Conservation (phyloP, 306 rosid species). For the Styphnolobium japonicum region DNA sequence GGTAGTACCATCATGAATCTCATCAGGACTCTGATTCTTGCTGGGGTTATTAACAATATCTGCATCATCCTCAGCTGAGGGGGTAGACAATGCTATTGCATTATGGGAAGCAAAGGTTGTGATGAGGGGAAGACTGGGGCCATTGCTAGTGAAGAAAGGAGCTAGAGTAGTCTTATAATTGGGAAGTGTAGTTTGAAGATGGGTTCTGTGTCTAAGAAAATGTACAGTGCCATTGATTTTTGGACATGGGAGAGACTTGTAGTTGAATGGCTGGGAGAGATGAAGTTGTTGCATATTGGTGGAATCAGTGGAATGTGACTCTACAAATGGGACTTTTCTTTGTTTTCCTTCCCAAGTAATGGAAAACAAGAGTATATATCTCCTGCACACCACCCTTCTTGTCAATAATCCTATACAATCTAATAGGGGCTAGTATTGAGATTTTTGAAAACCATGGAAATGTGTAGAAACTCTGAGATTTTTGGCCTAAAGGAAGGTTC, state of each 20-base stretch:
- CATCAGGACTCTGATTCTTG: not conserved
- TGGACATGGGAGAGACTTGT: not conserved
- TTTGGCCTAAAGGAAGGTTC: not conserved
- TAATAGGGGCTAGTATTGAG: not conserved
- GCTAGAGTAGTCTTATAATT: not conserved
- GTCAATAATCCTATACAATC: not conserved
- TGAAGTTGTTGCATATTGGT: slow-evolving; percentile 14
- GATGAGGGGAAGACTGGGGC: not conserved
- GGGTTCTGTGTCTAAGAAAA: not conserved
- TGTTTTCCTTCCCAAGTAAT: not conserved
- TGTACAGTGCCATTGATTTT: not conserved
- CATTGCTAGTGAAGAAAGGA: not conserved
- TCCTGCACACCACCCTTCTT: too few species aligned
- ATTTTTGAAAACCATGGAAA: not conserved
- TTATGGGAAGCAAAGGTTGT: not conserved
- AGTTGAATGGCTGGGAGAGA: slow-evolving; percentile 5
- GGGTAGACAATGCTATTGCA: not conserved
- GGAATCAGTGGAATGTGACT: not conserved
- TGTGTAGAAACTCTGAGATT: not conserved
- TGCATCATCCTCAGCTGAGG: not conserved
- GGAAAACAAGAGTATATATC: too few species aligned
- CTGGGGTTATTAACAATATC: not conserved
- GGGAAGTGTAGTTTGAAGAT: not conserved
- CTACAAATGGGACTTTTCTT: not conserved
- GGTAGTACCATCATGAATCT: not conserved